A percentile compares a stretch with the other conserved stretches of the same genome.
phyloP scores from a whole-genome alignment of 768 basidiomycete species.

The Zangia roseola region DNA sequence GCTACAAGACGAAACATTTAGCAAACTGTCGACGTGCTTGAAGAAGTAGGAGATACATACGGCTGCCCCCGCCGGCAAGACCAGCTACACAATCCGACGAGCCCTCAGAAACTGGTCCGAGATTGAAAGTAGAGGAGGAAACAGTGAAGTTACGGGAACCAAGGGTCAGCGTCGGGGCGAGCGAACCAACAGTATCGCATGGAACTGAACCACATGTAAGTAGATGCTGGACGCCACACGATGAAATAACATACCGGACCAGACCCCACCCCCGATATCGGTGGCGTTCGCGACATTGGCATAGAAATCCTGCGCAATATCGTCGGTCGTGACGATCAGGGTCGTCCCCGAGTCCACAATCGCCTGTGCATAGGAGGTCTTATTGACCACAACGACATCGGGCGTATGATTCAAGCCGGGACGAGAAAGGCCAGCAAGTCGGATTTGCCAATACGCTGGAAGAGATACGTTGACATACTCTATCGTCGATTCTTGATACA shows the following conservation, averaged over 20 bases:
- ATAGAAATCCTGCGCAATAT: constrained; percentile 28
- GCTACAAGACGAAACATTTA: constrained; percentile 14
- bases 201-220: constrained; percentile 26
- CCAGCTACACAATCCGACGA: constrained; percentile 38
- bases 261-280: constrained; percentile 32
- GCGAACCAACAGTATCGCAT: constrained; percentile 28
- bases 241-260: constrained; percentile 30
- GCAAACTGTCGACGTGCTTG: neutral
- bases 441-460: constrained; percentile 39
- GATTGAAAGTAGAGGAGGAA: constrained; percentile 38
- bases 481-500: constrained; percentile 45
- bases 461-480: constrained; percentile 35
- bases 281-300: constrained; percentile 29
- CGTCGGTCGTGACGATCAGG: constrained; percentile 27
- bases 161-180: constrained; percentile 36
- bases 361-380: constrained; percentile 22
- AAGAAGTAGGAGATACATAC: constrained; percentile 3
- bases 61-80: constrained; percentile 31
- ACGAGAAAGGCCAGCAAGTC: constrained; percentile 28
- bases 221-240: no score
- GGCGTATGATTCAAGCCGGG: constrained; percentile 17
- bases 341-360: constrained; percentile 37
- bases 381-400: constrained; percentile 26
- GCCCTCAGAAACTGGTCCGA: constrained; percentile 35
- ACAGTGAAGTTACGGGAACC: constrained; percentile 39